phyloP scores from a whole-genome alignment of 768 basidiomycete species.

The Calocera cornea region DNA sequence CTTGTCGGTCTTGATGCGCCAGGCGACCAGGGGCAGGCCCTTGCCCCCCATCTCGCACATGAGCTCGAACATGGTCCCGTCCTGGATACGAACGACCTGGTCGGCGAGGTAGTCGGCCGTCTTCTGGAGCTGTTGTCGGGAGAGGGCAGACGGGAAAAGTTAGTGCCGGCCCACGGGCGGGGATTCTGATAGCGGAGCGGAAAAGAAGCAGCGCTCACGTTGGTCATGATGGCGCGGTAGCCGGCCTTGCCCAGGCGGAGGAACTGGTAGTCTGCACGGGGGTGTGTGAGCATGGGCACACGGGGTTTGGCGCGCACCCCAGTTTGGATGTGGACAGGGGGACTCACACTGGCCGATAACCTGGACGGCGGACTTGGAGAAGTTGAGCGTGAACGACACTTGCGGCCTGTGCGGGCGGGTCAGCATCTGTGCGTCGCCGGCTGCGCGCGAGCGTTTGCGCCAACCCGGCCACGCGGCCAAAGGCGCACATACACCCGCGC shows the following conservation, averaged over 20 bases:
- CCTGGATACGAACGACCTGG: conserved; percentile 13
- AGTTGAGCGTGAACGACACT: conserved; percentile 16
- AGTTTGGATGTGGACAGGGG: neutral
- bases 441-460: no score
- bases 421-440: neutral
- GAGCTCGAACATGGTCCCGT: conserved; percentile 19
- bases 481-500: no score
- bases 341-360: conserved; percentile 15
- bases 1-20: conserved; percentile 16
- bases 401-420: conserved; percentile 3
- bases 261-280: conserved; percentile 17
- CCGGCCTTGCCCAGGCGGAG: conserved; percentile 23
- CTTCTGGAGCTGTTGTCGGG: conserved; percentile 10
- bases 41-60: conserved; percentile 15
- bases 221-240: conserved; percentile 23
- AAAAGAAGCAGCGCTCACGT: conserved; percentile 5
- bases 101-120: conserved; percentile 20
- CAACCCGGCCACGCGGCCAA: no score
- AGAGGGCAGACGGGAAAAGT: neutral
- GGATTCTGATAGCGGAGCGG: neutral
- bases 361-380: conserved; percentile 20
- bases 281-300: no score
- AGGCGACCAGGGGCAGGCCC: conserved; percentile 24
- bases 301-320: no score
- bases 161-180: neutral